Percentiles rank a stretch among this genome's conserved stretches.
These are phyloP conservation scores for Termitomyces heimii DNA, from an alignment of 768 basidiomycete genomes.

Conservation along the genomic window DNA sequence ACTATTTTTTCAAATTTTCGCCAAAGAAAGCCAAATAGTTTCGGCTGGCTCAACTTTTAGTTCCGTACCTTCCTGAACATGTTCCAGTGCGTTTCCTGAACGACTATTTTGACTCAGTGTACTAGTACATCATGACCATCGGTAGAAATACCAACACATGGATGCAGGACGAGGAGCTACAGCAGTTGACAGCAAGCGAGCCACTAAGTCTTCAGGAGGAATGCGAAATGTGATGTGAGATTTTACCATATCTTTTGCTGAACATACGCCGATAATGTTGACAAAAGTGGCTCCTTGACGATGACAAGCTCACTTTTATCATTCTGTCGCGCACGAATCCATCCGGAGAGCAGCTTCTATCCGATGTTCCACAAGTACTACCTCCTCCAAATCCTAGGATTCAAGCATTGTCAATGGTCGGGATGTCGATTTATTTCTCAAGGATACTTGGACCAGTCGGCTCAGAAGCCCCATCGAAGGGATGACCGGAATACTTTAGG, in stretches of 20 bases:
- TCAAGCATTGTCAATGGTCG: conserved; percentile 59
- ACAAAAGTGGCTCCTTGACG: conserved; percentile 85
- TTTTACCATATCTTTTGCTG: background rate
- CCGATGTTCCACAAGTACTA: conserved; percentile 9
- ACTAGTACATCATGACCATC: background rate
- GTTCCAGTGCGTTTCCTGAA: conserved; percentile 30
- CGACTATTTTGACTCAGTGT: background rate
- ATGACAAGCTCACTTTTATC: conserved; percentile 92
- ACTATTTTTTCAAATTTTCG: background rate
- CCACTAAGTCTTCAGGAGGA: conserved; percentile 77
- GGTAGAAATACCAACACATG: conserved; percentile 82
- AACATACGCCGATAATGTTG: background rate
- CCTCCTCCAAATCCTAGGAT: conserved; percentile 29
- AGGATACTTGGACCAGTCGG: conserved; percentile 33
- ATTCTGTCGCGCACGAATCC: conserved; percentile 47
- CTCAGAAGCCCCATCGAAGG: conserved; percentile 7
- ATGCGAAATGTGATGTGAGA: conserved; percentile 80
- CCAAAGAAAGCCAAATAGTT: conserved; percentile 66
- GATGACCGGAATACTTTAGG: too few species aligned
- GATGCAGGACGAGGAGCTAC: conserved; percentile 76
- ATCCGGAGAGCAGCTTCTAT: conserved; percentile 6
- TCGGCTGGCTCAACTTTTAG: conserved; percentile 66
- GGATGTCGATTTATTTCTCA: conserved; percentile 89
- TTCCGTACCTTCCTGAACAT: conserved; percentile 69
- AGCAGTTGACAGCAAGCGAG: conserved; percentile 79